Percentiles rank a stretch among this genome's conserved stretches.
These are phyloP conservation scores for Macrophomina pseudophaseolina DNA, from an alignment of 2,329 filamentous ascomycete genomes.

Conservation along the genomic window DNA sequence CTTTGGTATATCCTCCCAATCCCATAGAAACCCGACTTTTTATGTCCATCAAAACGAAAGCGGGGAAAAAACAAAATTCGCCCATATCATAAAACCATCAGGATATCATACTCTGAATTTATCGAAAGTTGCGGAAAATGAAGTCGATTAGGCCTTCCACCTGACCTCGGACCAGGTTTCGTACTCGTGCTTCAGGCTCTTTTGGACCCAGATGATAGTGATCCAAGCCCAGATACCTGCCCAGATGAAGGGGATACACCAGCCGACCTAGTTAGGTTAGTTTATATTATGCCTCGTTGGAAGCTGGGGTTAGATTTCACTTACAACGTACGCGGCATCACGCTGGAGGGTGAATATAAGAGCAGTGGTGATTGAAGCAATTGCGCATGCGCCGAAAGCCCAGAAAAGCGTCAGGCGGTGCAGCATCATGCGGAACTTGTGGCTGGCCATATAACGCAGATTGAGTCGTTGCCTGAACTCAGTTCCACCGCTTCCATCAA, in stretches of 20 bases:
- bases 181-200: slow-evolving; percentile 41
- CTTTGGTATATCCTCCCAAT: not conserved
- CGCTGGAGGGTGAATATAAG: slow-evolving; percentile 54
- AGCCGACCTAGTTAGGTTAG: slow-evolving; percentile 45
- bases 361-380: slow-evolving; percentile 48
- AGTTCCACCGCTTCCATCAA: slow-evolving; percentile 59
- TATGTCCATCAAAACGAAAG: not conserved
- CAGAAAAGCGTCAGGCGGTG: slow-evolving; percentile 59
- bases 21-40: not conserved
- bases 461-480: slow-evolving; percentile 59
- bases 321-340: slow-evolving; percentile 55
- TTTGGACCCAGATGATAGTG: slow-evolving; percentile 54
- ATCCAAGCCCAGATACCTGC: slow-evolving; percentile 52
- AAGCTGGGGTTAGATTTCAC: slow-evolving; percentile 29
- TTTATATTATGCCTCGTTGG: not conserved
- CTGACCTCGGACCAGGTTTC: slow-evolving; percentile 42
- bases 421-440: slow-evolving; percentile 59
- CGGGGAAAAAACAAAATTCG: not conserved
- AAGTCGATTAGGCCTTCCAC: slow-evolving; percentile 41
- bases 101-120: slow-evolving; percentile 9
- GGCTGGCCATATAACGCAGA: slow-evolving; percentile 58
- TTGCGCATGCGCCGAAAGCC: slow-evolving; percentile 52
- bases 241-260: slow-evolving; percentile 57
- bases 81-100: slow-evolving; percentile 17
- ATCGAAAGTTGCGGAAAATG: not conserved